Evolutionary conservation across 2,329 filamentous ascomycete genomes (phyloP), one percentile per base, ranked within the genome.

Genomic region (Botrytis aclada): DNA sequence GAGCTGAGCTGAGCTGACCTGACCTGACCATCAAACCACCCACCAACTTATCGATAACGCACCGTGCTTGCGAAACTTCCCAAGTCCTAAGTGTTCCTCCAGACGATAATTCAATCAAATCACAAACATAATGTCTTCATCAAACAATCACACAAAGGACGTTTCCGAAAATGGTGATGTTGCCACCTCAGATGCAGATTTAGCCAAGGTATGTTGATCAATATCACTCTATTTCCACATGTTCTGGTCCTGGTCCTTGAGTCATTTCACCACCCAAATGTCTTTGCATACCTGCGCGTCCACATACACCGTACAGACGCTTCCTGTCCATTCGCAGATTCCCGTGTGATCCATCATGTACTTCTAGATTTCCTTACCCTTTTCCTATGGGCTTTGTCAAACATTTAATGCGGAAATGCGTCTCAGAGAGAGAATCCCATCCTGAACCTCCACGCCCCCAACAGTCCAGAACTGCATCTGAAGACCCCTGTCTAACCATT

Each of bases 171-270:
- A 51, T 51, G 69, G 69, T 32, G 43, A 70, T 70, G 4, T 62
- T 22, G 10, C 54, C 9, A 16, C 37, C 37, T 61, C 69, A 29
- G 69, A 70, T 39, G 43, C 58, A 22, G 69, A 70, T 41, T 14
- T 70, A 25, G 69, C 69, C 39, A 58, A 70, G 58, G 69, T 64
- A 70, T 32, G 69, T 70, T 56, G n/a, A 56, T 56, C 37, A 69
- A 18, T 12, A 41, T 54, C 41, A 9, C 14, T 29, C n/a, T 18
- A 39, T 62, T 62, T 22, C 34, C 37, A 25, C 37, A 39, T 62
- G 60, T 39, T 41, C 60, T n/a, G 60, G 20, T 29, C 16, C 60
- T n/a, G 60, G 20, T 29, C 16, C 51, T 56, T 29, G 51, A 60
- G 29, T 47, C 62, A 47, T n/a, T 22, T 43, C 32, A 66, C 12